Evolutionary conservation across 148 eudicot species (phyloP), one percentile per base, ranked within the genome.

Genomic region (Pharnaceum exiguum): DNA sequence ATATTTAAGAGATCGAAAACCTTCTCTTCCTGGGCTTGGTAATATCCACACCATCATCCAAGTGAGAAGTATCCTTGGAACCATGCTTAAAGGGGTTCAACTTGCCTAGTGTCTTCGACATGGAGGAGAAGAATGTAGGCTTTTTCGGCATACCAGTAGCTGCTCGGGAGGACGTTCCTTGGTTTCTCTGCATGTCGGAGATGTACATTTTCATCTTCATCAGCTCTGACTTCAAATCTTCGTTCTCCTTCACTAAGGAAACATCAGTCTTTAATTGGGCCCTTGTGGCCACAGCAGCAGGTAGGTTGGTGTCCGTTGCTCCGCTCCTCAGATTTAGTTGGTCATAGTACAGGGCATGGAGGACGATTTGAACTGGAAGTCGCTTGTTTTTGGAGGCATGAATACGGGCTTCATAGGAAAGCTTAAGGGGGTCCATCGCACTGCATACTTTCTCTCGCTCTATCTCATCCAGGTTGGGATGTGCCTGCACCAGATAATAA

Each of bases 381-480:
- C 96, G 82, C 49, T 94, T 94, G 73, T 94, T 94, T 13, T 94
- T 85, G 0, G 99, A 94, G 11, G 96, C 99, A 55, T 89, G 99
- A 27, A 94, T 71, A 40, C 96, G 71, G 5, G 99, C 99, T 49
- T 86, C 89, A 43, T 94, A 78, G 5, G 99, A 94, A 2, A 93
- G 85, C 29, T 86, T 94, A 22, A 94, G 73, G 4, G 99, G 77
- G 68, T 89, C 99, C 91, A 94, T 80, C 25, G 72, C 74, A 21
- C 99, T 94, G 55, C 99, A 89, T 0, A 77, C 91, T 55, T 94
- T 94, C 67, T 94, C 99, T 7, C 95, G 75, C 71, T 93, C 99
- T 21, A 89, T 89, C 63, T 94, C 99, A 44, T 89, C 99, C 17
- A 94, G 67, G 42, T 89, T 85, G 33, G 95, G 89, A 75, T 94